Evolutionary conservation across 164 flowering plant species (phyloP), one percentile per base, ranked within the genome.

Genomic region (Stephania japonica): DNA sequence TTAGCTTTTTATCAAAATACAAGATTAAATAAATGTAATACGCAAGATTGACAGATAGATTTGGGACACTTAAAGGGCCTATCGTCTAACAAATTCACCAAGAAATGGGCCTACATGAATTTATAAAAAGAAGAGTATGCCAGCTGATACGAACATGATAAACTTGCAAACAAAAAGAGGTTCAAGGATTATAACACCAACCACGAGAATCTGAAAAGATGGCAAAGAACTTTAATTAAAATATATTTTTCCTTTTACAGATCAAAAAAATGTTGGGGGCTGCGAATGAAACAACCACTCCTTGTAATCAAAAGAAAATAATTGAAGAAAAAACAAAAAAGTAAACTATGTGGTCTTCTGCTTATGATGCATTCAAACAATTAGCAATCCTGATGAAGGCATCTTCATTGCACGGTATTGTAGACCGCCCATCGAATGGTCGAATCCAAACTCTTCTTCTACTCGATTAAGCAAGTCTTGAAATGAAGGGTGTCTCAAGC

Each of bases 401-500:
- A n/a, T 63, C 59, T 72, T 72, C 59, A n/a, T 64, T 42, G 27
- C 74, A 43, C 14, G 74, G 68, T 63, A 72, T 72, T 42, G 74
- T 72, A 12, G 56, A 72, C 74, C 74, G 12, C 74, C 74, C 42
- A 64, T 72, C 62, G 74, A 68, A 62, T 62, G 67, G 63, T 63
- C 32, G 43, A 72, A 63, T 14, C 73, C 73, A 19, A 27, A 71
- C 42, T 71, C 73, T 71, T 71, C 73, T 27, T 71, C 73, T 6
- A 65, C 66, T 59, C 26, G 65, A 56, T 44, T 56, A 1, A 84
- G 73, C 78, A 87, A 73, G 62, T 78, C 80, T 73, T 74, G 90
- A 59, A 85, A 86, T 43, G 56, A 73, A 70, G 87, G 83, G 2
- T 85, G 80, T 32, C 78, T 84, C 79, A 87, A 75, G 68, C 71